Evolutionary conservation across 2,329 filamentous ascomycete species (phyloP).

Genomic region (Fusarium dlaminii): DNA sequence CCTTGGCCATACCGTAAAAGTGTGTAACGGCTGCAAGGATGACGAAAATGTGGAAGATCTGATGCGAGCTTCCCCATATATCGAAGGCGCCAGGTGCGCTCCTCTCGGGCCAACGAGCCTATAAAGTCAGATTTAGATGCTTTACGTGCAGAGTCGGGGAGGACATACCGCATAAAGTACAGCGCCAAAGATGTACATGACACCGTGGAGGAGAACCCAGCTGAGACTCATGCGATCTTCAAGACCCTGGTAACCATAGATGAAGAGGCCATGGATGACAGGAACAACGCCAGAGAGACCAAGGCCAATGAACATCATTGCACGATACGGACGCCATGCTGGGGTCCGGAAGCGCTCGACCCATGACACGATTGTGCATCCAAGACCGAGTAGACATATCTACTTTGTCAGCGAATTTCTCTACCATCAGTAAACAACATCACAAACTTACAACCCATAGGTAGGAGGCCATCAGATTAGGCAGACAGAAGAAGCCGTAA

Average conservation of each 20-base stretch:
- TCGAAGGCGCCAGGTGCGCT: slow-evolving; percentile 82
- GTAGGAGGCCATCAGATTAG: slow-evolving; percentile 73
- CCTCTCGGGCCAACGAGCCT: slow-evolving; percentile 85
- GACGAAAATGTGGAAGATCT: slow-evolving; percentile 94
- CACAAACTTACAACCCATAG: slow-evolving; percentile 72
- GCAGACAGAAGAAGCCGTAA: slow-evolving; percentile 82
- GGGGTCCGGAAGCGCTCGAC: slow-evolving; percentile 86
- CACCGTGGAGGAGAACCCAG: slow-evolving; percentile 83
- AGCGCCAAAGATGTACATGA: slow-evolving; percentile 86
- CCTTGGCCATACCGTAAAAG: slow-evolving; percentile 80
- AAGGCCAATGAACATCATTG: slow-evolving; percentile 88
- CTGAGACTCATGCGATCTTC: slow-evolving; percentile 79
- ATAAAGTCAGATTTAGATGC: neutral
- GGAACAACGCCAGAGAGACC: slow-evolving; percentile 86
- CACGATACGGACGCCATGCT: slow-evolving; percentile 83
- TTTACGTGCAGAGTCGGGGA: neutral
- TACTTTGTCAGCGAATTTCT: slow-evolving; percentile 48
- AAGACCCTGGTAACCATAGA: slow-evolving; percentile 74
- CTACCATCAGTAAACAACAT: neutral
- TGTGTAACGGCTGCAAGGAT: slow-evolving; percentile 84
- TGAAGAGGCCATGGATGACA: slow-evolving; percentile 76
- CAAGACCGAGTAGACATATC: slow-evolving; percentile 82
- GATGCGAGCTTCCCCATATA: slow-evolving; percentile 92
- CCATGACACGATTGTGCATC: slow-evolving; percentile 80
- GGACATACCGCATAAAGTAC: slow-evolving; percentile 80